A percentile compares a stretch with the other conserved stretches of the same genome.
Evolutionary conservation across 768 basidiomycete species (phyloP).

Genomic region (Tubosaeta sp.): DNA sequence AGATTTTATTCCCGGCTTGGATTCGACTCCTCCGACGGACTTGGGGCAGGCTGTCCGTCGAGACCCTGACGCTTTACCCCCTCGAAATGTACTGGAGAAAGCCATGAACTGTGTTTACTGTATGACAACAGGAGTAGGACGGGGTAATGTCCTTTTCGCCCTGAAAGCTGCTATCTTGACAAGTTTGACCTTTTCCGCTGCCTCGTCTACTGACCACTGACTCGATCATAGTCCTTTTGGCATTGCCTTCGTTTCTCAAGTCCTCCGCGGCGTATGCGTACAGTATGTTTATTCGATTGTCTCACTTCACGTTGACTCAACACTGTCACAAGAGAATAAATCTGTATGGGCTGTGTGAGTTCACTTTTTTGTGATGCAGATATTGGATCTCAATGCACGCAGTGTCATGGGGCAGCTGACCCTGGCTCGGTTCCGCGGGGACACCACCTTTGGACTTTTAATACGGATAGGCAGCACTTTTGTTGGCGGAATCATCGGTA

Average conservation of each 20-base stretch:
- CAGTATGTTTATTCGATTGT: constrained; percentile 33
- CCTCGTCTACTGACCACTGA: background rate
- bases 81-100: constrained; percentile 53
- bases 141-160: constrained; percentile 65
- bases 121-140: constrained; percentile 35
- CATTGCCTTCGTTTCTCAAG: constrained; percentile 56
- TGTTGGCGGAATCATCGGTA: constrained; percentile 57
- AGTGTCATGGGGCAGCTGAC: constrained; percentile 78
- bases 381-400: background rate
- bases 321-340: constrained; percentile 44
- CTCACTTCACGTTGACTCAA: constrained; percentile 5
- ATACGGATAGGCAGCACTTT: constrained; percentile 63
- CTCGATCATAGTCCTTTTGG: constrained; percentile 44
- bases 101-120: constrained; percentile 45
- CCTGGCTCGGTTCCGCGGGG: constrained; percentile 68
- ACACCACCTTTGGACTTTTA: constrained; percentile 64
- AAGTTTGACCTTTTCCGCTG: constrained; percentile 31
- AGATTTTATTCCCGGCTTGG: constrained; percentile 58
- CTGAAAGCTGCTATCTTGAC: constrained; percentile 68
- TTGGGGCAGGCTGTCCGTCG: constrained; percentile 54
- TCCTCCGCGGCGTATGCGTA: constrained; percentile 56
- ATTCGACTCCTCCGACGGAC: constrained; percentile 40
- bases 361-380: background rate
- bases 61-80: constrained; percentile 75
- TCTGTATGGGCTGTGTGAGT: constrained; percentile 70